phyloP scores from a whole-genome alignment of 2,329 filamentous ascomycete genomes.

The Penicillium frequentans region DNA sequence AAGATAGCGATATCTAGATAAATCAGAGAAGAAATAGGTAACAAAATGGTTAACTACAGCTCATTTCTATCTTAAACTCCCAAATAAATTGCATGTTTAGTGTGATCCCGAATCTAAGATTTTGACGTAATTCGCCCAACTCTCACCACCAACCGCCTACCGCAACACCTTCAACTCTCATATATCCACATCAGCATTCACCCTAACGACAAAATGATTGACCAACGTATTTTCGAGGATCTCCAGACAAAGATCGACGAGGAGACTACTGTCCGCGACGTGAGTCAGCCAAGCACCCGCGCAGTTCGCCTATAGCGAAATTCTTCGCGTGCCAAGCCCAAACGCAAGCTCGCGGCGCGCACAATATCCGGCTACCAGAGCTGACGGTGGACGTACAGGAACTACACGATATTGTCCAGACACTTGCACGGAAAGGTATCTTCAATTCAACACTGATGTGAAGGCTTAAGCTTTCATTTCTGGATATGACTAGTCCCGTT shows the following conservation, averaged over 20 bases:
- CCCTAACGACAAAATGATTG: conserved; percentile 58
- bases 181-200: background rate
- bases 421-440: conserved; percentile 72
- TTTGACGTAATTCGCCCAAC: conserved; percentile 18
- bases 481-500: background rate
- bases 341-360: conserved; percentile 2
- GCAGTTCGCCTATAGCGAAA: conserved; percentile 4
- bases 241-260: conserved; percentile 89
- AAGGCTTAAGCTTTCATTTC: background rate
- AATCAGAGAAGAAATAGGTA: background rate
- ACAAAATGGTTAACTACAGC: background rate
- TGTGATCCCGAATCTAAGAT: background rate
- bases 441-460: background rate
- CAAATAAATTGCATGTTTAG: background rate
- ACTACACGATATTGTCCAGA: conserved; percentile 76
- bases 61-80: background rate
- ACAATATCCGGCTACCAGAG: conserved; percentile 3
- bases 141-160: conserved; percentile 12
- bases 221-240: conserved; percentile 80
- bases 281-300: conserved; percentile 33
- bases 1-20: background rate
- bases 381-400: conserved; percentile 49
- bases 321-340: conserved; percentile 23
- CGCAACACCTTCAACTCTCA: conserved; percentile 12
- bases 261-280: conserved; percentile 77